These are phyloP conservation scores for Westerdykella ornata DNA, from an alignment of 2,329 filamentous ascomycete genomes.

Conservation along the genomic window DNA sequence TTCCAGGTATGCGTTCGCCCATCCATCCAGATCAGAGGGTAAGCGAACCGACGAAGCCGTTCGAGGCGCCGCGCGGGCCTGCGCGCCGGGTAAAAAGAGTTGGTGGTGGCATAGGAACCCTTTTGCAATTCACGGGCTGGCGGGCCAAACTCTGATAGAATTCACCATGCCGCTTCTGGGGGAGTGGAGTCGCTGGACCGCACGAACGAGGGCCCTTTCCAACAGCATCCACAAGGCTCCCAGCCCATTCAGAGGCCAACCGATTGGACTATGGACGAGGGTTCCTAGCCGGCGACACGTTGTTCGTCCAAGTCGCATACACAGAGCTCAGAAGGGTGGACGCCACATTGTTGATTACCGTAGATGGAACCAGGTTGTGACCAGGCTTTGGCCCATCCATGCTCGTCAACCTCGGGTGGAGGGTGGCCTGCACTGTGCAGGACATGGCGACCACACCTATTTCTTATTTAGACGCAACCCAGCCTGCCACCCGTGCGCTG, in stretches of 20 bases:
- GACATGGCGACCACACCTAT: conserved; percentile 2
- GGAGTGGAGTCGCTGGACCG: background rate
- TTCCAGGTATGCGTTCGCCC: conserved; percentile 2
- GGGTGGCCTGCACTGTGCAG: conserved; percentile 8
- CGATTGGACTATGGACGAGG: conserved; percentile 4
- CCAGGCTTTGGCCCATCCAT: background rate
- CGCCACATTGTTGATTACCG: too few species aligned
- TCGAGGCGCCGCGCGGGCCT: conserved; percentile 22
- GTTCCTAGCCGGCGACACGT: conserved; percentile 5
- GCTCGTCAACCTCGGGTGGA: background rate
- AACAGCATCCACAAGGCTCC: conserved; percentile 14
- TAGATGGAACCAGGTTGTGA: background rate
- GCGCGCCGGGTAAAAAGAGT: conserved; percentile 27
- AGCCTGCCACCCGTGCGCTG: conserved; percentile 4
- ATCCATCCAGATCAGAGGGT: conserved; percentile 9
- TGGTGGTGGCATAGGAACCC: conserved; percentile 7
- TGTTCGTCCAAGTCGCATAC: conserved; percentile 4
- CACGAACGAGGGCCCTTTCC: conserved; percentile 8
- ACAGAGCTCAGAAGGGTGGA: conserved; percentile 2
- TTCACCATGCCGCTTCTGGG: conserved; percentile 17
- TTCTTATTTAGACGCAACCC: conserved; percentile 15
- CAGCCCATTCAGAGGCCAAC: background rate
- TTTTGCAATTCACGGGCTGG: conserved; percentile 15
- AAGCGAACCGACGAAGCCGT: conserved; percentile 14
- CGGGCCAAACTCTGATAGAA: conserved; percentile 6